Percentiles rank a stretch among this genome's conserved stretches.
phyloP scores from a whole-genome alignment of 2,329 filamentous ascomycete genomes.

The Botrytis fabae region DNA sequence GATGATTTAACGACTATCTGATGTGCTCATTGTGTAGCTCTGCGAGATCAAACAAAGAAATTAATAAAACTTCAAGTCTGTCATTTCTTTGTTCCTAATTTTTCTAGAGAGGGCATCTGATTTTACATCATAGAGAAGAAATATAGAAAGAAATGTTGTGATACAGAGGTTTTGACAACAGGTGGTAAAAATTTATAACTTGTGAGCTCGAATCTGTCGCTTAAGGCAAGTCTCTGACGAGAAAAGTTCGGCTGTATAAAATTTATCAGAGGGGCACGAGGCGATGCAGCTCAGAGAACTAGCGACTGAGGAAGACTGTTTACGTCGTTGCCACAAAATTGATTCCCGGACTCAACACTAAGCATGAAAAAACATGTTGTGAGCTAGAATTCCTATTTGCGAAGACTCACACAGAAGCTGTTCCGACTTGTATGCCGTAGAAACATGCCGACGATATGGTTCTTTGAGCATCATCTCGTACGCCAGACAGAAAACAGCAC shows the following conservation, averaged over 20 bases:
- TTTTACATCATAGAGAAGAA: background rate
- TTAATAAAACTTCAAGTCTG: fast-evolving
- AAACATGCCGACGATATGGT: background rate
- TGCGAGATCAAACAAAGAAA: background rate
- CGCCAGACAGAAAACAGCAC: background rate
- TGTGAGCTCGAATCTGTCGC: background rate
- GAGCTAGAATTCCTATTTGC: too few relatives aligned
- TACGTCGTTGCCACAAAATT: background rate
- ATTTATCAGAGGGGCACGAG: background rate
- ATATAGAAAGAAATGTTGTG: background rate
- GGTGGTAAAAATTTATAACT: fast-evolving
- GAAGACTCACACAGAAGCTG: background rate
- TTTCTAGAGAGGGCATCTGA: fast-evolving
- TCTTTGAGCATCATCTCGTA: background rate
- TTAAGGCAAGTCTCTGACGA: background rate
- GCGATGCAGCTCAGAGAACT: too few relatives aligned
- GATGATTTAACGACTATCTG: background rate
- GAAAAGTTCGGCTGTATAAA: fast-evolving
- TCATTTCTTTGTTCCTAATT: background rate
- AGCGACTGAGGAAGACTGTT: too few relatives aligned
- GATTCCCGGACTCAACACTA: too few relatives aligned
- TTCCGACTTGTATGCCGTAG: background rate
- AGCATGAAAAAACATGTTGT: background rate
- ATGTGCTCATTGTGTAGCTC: too few relatives aligned
- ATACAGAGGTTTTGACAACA: too few relatives aligned